A percentile compares a stretch with the other conserved stretches of the same genome.
Conservation (phyloP, 257 asterid species). For the Verbascum thapsus region DNA sequence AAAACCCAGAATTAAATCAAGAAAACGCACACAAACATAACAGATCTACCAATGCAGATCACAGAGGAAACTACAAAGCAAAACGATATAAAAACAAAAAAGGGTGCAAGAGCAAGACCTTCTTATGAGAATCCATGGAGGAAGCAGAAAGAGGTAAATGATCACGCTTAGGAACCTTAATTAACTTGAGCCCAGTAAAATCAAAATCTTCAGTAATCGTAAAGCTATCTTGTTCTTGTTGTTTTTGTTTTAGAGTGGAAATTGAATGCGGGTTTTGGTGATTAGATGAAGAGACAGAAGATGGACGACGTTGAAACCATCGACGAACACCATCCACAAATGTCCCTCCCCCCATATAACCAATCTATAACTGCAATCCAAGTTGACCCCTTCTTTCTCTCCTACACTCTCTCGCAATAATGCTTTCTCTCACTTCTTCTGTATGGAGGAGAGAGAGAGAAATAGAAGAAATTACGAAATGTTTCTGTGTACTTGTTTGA, state of each 20-base stretch:
- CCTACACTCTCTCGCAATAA: too few species aligned
- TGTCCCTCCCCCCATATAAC: slow-evolving; percentile 90
- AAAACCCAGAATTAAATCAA: too few species aligned
- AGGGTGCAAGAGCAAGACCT: slow-evolving; percentile 42
- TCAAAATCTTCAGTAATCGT: slow-evolving; percentile 57
- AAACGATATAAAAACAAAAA: too few species aligned
- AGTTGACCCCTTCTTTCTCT: too few species aligned
- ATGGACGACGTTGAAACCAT: slow-evolving; percentile 63
- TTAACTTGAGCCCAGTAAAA: slow-evolving; percentile 60
- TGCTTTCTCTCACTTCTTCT: too few species aligned
- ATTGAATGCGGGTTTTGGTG: slow-evolving; percentile 28
- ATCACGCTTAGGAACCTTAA: slow-evolving; percentile 72
- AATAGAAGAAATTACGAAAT: too few species aligned
- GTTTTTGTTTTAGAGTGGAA: slow-evolving; percentile 28
- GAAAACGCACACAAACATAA: too few species aligned
- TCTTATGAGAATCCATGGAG: slow-evolving; percentile 78
- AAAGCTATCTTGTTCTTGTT: slow-evolving; percentile 31
- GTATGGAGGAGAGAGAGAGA: too few species aligned
- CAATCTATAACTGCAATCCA: too few species aligned
- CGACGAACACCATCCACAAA: slow-evolving; percentile 93
- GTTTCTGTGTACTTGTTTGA: too few species aligned
- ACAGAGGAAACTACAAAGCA: too few species aligned
- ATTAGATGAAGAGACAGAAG: slow-evolving; percentile 35
- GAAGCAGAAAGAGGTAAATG: slow-evolving; percentile 42
- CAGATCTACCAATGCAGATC: slow-evolving; percentile 35